Base-by-base conservation (phyloP, 108 stramenopile species). In the Cyclotella choctawhatcheeana region DNA sequence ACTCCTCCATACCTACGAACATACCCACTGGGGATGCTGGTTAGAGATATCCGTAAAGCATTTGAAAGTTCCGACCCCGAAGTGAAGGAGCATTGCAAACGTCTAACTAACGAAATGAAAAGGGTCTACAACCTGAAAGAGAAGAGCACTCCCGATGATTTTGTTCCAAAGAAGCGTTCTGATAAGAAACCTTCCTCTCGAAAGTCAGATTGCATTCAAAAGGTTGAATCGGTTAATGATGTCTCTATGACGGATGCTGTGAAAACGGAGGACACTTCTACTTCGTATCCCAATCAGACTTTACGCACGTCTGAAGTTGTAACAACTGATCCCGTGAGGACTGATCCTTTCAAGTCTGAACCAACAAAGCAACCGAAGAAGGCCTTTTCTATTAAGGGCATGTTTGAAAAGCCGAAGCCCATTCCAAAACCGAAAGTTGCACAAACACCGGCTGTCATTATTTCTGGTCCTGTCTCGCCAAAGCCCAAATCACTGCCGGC, bases 351-450 rank as follows among this genome's bases (percentile, higher is more conserved):
- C 26, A 82, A 77, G 66, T 31, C 63, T 13, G 72, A 71, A 22
- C 51, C 65, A 6, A 72, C 64, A 6, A 61, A 71, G 32, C 68
- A 62, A 65, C 54, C 61, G 13, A 76, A 73, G 44, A 67, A 73
- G 50, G 73, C 50, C 1, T 82, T 78, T 67, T 82, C 81, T 2
- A 61, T 82, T 51, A 82, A 78, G 56, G 81, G 77, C 50, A 82
- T 78, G 81, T 78, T 78, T 31, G 76, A 82, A 40, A 73, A 78
- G 55, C 80, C 80, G 6, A 81, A 81, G 63, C 75, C 70, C 27
- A 55, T 68, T 17, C 56, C 65, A 25, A 71, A 31, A 52, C 70
- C 70, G 14, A 76, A 65, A 62, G 34, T 51, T 24, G 52, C 54
- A n/a, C n/a, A n/a, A n/a, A n/a, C n/a, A 33, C 35, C 69, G 10